phyloP scores from a whole-genome alignment of 345 rosid genomes.

The Pistacia atlantica region DNA sequence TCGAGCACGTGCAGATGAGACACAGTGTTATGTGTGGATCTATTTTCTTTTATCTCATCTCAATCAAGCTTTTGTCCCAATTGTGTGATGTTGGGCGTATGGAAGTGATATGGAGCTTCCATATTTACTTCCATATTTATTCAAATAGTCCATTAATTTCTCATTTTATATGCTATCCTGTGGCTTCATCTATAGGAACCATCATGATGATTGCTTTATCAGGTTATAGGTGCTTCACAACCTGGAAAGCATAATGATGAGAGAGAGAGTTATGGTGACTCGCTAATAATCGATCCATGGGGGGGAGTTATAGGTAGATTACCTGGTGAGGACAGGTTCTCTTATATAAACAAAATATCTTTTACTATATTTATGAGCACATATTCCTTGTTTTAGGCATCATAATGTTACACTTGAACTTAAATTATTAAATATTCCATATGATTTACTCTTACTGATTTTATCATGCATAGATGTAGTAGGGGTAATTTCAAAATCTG shows the following conservation, averaged over 20 bases:
- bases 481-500: background rate
- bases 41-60: background rate
- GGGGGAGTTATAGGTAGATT: constrained; percentile 77
- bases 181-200: background rate
- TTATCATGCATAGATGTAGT: background rate
- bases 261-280: constrained; percentile 83
- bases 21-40: constrained; percentile 84
- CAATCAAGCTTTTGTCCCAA: constrained; percentile 5
- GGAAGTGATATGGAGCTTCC: background rate
- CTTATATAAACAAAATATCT: background rate
- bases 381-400: background rate
- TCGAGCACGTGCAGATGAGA: constrained; percentile 87
- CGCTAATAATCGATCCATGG: constrained; percentile 92
- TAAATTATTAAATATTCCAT: background rate
- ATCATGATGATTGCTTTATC: constrained; percentile 9
- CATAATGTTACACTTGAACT: background rate
- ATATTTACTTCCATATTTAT: background rate
- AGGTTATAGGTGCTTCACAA: constrained; percentile 94
- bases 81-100: no score
- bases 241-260: constrained; percentile 81
- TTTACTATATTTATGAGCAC: background rate
- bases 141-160: constrained; percentile 2
- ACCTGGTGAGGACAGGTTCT: constrained; percentile 54
- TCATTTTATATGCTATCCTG: background rate
- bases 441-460: background rate